These are phyloP conservation scores for Saturnispora halmiae DNA, from an alignment of 805 yeast genomes.

Conservation along the genomic window DNA sequence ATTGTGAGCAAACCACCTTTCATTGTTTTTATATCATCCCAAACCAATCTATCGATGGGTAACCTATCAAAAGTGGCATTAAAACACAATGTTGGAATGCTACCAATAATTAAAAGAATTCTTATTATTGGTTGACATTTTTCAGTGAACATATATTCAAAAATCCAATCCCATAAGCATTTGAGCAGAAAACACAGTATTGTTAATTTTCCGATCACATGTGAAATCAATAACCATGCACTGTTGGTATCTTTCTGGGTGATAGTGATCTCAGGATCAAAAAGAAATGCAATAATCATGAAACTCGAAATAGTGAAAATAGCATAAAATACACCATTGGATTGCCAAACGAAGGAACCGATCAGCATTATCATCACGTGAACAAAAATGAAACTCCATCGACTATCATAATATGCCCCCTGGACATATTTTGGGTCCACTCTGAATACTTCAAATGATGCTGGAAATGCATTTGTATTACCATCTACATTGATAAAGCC, in stretches of 20 bases:
- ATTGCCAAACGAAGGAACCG: background rate
- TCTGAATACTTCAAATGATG: background rate
- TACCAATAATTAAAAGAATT: background rate
- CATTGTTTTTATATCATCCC: constrained; percentile 59
- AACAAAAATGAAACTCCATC: background rate
- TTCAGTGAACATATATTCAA: constrained; percentile 1
- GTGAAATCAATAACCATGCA: constrained; percentile 42
- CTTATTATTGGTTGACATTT: background rate
- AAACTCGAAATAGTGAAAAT: background rate
- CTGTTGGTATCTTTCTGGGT: background rate
- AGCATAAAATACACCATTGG: background rate
- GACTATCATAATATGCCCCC: background rate
- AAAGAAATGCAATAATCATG: constrained; percentile 1
- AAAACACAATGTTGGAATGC: constrained; percentile 41
- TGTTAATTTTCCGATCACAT: constrained; percentile 57
- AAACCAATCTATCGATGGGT: constrained; percentile 78
- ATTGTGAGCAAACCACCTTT: constrained; percentile 72
- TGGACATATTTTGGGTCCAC: background rate
- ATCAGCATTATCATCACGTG: background rate
- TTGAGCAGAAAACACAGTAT: constrained; percentile 39
- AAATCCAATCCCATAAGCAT: constrained; percentile 22
- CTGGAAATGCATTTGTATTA: background rate
- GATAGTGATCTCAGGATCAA: constrained; percentile 1
- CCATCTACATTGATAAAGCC: constrained; percentile 1
- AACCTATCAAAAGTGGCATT: constrained; percentile 81